Conservation (phyloP, 2,329 filamentous ascomycete species). For the Pseudocercospora fuligena region DNA sequence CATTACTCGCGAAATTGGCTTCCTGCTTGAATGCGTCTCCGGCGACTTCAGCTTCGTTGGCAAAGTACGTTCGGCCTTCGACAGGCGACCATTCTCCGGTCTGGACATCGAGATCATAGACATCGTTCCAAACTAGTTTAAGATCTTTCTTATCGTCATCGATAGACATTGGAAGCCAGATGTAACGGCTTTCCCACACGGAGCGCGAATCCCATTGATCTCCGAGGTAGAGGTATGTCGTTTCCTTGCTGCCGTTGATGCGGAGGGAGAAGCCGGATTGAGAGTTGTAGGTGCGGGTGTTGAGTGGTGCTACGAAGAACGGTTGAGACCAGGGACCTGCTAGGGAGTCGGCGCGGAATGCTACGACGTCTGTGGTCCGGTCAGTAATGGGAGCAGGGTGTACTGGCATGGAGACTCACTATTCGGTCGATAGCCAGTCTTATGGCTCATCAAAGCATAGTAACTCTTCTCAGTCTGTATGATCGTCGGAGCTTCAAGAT, state of each 20-base stretch:
- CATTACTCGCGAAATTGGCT: conserved; percentile 57
- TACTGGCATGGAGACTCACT: no score
- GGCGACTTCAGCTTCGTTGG: conserved; percentile 50
- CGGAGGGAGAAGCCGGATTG: conserved; percentile 65
- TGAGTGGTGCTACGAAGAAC: conserved; percentile 62
- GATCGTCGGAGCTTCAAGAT: conserved; percentile 65
- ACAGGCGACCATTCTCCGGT: conserved; percentile 56
- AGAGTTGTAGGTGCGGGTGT: conserved; percentile 62
- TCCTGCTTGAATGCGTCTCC: conserved; percentile 61
- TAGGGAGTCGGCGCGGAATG: conserved; percentile 62
- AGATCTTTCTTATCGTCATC: conserved; percentile 59
- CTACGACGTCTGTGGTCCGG: conserved; percentile 55
- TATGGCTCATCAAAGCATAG: conserved; percentile 66
- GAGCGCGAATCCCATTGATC: conserved; percentile 67
- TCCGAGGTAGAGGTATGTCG: conserved; percentile 63
- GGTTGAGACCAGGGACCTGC: conserved; percentile 66
- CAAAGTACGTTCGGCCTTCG: conserved; percentile 55
- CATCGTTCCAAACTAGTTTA: conserved; percentile 58
- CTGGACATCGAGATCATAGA: conserved; percentile 61
- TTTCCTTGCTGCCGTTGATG: conserved; percentile 47
- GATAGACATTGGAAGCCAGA: conserved; percentile 61
- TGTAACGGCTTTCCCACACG: conserved; percentile 62
- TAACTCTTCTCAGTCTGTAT: conserved; percentile 65
- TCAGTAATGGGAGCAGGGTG: no score
- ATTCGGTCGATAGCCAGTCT: conserved; percentile 67